Base-by-base conservation (phyloP, 1,139 yeast genomes). In the Pichia sp. region DNA sequence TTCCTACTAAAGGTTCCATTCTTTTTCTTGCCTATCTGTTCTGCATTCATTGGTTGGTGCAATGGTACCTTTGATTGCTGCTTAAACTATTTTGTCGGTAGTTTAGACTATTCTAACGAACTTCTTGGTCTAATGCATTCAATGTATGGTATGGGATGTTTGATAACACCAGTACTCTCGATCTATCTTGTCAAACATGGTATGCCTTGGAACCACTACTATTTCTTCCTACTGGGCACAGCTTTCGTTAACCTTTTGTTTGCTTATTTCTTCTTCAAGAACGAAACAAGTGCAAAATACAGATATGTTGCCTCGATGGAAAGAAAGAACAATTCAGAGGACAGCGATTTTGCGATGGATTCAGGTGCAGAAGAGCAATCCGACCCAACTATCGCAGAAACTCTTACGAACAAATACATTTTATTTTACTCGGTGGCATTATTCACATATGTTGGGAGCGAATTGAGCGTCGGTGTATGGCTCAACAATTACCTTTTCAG, bases 401-500 rank as follows among this genome's bases (percentile, higher is more conserved):
- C 79, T 10, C 47, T 82, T 18, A 66, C 64, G 39, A 74, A 77
- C 47, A 74, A 71, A 36, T 64, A 75, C 22, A 75, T 83, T 9
- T 67, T 78, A 66, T 61, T 74, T 18, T 76, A 80, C 59, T 71
- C 88, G 0, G 34, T 70, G 0, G 73, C 76, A 48, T 65, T 85
- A 44, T 83, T 84, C 63, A 62, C 80, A 9, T 84, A 84, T 59
- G 75, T 83, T 31, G 91, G 93, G 2, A 80, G 81, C 6, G 90
- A 84, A 63, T 76, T 79, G n/a, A 75, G 85, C 3, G 79, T 85
- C 55, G 90, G 88, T 0, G 72, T 84, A 1, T 85, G 90, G 90
- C 60, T 83, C 41, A 75, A 81, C 57, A 78, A 85, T 19, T 85
- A 75, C 60, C 64, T 83, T 46, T 66, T 79, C 28, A 72, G 83